phyloP scores from a whole-genome alignment of 805 yeast genomes.

The Ascoidea tarda region DNA sequence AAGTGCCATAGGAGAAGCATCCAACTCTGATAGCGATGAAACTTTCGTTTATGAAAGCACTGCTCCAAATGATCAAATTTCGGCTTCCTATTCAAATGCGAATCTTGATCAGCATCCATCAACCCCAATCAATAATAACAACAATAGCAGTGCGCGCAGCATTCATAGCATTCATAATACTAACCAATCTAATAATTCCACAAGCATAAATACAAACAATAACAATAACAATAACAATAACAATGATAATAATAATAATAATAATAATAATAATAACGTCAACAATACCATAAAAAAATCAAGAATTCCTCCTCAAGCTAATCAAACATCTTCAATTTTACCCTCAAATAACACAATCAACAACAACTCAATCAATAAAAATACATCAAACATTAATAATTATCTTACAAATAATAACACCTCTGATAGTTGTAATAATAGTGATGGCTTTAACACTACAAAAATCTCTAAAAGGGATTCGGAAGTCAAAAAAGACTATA shows the following conservation, averaged over 20 bases:
- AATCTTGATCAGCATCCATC: slow-evolving; percentile 1
- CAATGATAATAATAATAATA: neutral
- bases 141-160: slow-evolving; percentile 2
- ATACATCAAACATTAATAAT: neutral
- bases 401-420: neutral
- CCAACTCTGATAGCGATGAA: slow-evolving; percentile 81
- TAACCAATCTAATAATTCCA: neutral
- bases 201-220: neutral
- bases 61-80: slow-evolving; percentile 6
- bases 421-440: neutral
- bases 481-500: too few relatives aligned
- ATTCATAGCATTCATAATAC: neutral
- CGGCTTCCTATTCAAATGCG: slow-evolving; percentile 9
- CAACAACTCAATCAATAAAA: neutral
- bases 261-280: neutral
- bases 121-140: slow-evolving; percentile 1
- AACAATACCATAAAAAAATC: slow-evolving; percentile 2
- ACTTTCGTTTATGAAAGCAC: slow-evolving; percentile 83
- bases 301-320: slow-evolving; percentile 2
- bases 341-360: slow-evolving; percentile 10
- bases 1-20: slow-evolving; percentile 83
- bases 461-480: too few relatives aligned
- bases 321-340: slow-evolving; percentile 9
- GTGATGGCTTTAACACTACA: neutral
- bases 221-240: neutral